Evolutionary conservation across 2,329 filamentous ascomycete species (phyloP).

Genomic region (Fusarium stilboides): DNA sequence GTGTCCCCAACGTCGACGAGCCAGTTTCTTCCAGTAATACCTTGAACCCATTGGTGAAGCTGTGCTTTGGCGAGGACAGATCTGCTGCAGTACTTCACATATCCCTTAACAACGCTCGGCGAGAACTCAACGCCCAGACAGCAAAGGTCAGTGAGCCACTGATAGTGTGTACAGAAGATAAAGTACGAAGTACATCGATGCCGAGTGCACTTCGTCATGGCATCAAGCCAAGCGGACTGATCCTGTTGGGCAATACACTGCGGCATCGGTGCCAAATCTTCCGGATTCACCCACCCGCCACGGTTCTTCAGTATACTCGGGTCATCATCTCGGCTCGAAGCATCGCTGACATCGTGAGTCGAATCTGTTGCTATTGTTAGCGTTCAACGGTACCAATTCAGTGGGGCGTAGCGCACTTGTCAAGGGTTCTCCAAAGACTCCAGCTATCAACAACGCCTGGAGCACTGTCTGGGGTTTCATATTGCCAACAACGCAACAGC

Average conservation of each 20-base stretch:
- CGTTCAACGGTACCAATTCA: neutral
- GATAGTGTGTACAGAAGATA: constrained; percentile 29
- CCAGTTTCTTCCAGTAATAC: constrained; percentile 22
- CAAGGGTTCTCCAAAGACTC: constrained; percentile 6
- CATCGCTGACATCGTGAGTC: neutral
- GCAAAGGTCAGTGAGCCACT: constrained; percentile 39
- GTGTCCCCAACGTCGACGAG: constrained; percentile 30
- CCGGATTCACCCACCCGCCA: constrained; percentile 34
- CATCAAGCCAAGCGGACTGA: constrained; percentile 16
- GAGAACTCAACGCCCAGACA: constrained; percentile 33
- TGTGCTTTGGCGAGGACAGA: constrained; percentile 36
- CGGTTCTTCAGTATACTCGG: neutral
- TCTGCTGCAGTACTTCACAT: constrained; percentile 29
- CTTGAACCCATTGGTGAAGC: constrained; percentile 22
- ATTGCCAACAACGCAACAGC: neutral
- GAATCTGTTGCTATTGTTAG: constrained; percentile 7
- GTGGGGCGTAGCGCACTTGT: constrained; percentile 10
- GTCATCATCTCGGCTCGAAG: neutral
- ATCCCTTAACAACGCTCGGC: neutral
- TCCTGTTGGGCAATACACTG: constrained; percentile 39
- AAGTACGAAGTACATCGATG: constrained; percentile 33
- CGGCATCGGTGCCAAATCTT: constrained; percentile 34
- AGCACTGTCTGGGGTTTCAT: constrained; percentile 1
- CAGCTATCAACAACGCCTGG: neutral
- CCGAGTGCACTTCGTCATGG: constrained; percentile 33